These are phyloP conservation scores for Pseudogymnoascus sp. DNA, from an alignment of 2,329 filamentous ascomycete genomes.

Conservation along the genomic window DNA sequence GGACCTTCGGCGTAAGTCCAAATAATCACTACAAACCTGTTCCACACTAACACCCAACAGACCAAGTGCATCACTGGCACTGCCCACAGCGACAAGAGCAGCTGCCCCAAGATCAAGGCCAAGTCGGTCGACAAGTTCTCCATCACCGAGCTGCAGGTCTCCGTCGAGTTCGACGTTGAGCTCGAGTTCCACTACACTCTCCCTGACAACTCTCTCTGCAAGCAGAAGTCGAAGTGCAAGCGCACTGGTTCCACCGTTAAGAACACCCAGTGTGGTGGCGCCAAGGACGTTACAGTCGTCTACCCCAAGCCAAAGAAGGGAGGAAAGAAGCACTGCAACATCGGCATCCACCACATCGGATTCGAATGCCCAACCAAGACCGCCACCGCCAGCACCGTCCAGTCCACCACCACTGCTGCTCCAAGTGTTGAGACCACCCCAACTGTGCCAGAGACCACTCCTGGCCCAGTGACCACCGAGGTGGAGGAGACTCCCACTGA, in stretches of 20 bases:
- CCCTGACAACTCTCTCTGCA: constrained; percentile 74
- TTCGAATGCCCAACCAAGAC: constrained; percentile 54
- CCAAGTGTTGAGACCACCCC: constrained; percentile 11
- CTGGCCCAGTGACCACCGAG: constrained; percentile 9
- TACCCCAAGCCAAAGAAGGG: constrained; percentile 45
- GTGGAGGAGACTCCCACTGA: too few relatives aligned
- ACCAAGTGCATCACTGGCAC: constrained; percentile 54
- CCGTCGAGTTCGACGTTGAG: constrained; percentile 64
- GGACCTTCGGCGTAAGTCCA: constrained; percentile 35
- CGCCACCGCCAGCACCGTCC: constrained; percentile 16
- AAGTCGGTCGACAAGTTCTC: constrained; percentile 55
- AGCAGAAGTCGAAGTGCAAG: constrained; percentile 62
- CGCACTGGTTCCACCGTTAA: constrained; percentile 58
- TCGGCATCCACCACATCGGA: constrained; percentile 64
- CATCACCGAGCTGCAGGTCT: constrained; percentile 63
- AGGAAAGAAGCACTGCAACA: constrained; percentile 52
- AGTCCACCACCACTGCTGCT: constrained; percentile 16
- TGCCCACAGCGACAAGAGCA: constrained; percentile 35
- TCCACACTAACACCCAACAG: constrained; percentile 43
- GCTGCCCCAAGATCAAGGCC: constrained; percentile 48
- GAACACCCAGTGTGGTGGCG: constrained; percentile 90
- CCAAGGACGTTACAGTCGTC: constrained; percentile 67
- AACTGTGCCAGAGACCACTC: constrained; percentile 18
- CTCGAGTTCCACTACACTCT: constrained; percentile 83
- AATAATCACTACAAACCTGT: constrained; percentile 27